Conservation (phyloP, 176 grass and related monocot genomes). For the Guadua angustifolia region DNA sequence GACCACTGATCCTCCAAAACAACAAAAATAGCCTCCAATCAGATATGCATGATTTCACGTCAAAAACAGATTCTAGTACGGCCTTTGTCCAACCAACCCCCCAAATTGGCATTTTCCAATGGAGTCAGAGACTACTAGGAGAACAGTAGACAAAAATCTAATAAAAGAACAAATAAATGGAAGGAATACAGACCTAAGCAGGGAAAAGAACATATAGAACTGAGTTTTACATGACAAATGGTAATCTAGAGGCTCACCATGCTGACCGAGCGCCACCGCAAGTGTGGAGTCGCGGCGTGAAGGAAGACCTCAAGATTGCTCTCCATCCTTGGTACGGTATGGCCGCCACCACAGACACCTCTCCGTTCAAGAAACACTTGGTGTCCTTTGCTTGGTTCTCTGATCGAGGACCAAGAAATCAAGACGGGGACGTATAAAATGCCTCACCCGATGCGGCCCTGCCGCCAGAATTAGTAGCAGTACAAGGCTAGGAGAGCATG, state of each 20-base stretch:
- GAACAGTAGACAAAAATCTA: background rate
- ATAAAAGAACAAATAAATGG: background rate
- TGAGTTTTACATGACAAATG: no score
- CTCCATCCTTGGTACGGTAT: background rate
- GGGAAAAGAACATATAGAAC: no score
- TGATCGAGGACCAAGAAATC: background rate
- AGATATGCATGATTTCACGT: background rate
- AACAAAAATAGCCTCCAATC: background rate
- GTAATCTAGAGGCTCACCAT: constrained; percentile 1
- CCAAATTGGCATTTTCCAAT: background rate
- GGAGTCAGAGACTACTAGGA: background rate
- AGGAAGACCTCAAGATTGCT: constrained; percentile 45
- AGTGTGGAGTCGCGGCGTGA: constrained; percentile 11
- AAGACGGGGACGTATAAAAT: background rate
- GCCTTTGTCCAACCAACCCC: background rate
- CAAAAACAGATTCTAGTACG: background rate
- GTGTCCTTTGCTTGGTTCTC: no score
- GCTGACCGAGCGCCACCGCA: constrained; percentile 27
- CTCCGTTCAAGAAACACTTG: background rate
- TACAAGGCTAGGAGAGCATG: background rate
- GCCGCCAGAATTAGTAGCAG: background rate
- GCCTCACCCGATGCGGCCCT: background rate
- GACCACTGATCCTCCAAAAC: background rate
- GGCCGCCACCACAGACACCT: no score
- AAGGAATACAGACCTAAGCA: no score